Base-by-base conservation (phyloP, 106 monocot species). In the Dendrobium catenatum region DNA sequence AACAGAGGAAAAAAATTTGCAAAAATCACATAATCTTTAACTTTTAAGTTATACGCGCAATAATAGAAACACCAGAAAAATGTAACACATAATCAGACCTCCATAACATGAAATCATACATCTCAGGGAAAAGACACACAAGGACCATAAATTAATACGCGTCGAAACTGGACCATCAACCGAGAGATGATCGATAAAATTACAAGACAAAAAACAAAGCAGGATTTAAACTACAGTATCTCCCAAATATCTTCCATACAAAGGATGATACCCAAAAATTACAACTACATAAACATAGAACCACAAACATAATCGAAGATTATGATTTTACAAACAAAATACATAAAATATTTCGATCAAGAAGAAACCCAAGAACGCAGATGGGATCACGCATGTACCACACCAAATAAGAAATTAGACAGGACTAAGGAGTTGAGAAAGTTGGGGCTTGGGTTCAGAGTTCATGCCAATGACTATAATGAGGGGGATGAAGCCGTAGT, bases 401-500 rank as follows among this genome's bases (percentile, higher is more conserved):
- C 37, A 43, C 74, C 74, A 4, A 70, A 31, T 70, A 17, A 8
- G 41, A 42, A 1, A 41, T 90, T 75, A 91, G 44, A 91, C 81
- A 9, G 91, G 91, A 80, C 83, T 86, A 46, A 91, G 76, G 67
- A 91, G 89, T 85, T 91, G 89, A 64, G 78, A 61, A 70, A 89
- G 76, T 2, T 74, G 58, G 43, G 91, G 91, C 54, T 87, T 91
- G 54, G 91, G 91, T 44, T 88, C 88, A 43, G 91, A 83, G 79
- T 83, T 91, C 91, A 91, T 91, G 51, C 91, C 91, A 43, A 91
- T 73, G 79, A 88, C 56, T 66, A 91, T 88, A 58, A 91, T 85
- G 73, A 91, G 80, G 6, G 91, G 91, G 81, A 91, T 89, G 86
- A 91, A 91, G 68, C 88, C 91, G 79, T 86, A 85, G 84, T 89